Percentiles rank a stretch among this genome's conserved stretches.
phyloP scores from a whole-genome alignment of 257 asterid species.

The Cruciata laevipes region DNA sequence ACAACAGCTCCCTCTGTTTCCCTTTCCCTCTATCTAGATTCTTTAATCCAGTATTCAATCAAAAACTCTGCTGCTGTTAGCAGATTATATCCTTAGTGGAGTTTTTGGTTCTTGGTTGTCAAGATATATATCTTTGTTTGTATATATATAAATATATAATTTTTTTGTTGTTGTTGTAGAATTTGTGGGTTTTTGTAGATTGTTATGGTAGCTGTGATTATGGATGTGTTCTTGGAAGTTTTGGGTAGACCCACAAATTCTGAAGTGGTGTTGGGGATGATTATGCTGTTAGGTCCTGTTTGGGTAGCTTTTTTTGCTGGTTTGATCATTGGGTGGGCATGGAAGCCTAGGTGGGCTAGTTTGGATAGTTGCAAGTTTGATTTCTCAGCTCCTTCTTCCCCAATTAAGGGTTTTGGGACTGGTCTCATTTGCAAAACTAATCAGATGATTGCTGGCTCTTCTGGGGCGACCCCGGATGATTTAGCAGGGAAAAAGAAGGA shows the following conservation, averaged over 20 bases:
- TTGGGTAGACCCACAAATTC: constrained; percentile 45
- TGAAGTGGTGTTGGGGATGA: constrained; percentile 42
- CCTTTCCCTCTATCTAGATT: neutral
- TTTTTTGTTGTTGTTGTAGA: neutral
- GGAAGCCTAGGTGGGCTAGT: constrained; percentile 86
- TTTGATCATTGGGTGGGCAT: constrained; percentile 71
- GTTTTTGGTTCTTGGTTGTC: neutral
- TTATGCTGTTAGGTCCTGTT: constrained; percentile 62
- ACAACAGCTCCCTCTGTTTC: neutral
- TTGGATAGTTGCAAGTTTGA: constrained; percentile 51
- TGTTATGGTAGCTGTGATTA: constrained; percentile 32
- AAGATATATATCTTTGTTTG: neutral
- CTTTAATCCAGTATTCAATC: neutral
- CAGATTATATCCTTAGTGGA: neutral
- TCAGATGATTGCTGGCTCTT: constrained; percentile 16
- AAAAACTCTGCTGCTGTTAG: neutral
- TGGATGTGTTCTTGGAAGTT: constrained; percentile 52
- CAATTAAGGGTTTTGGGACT: constrained; percentile 6
- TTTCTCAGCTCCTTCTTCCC: constrained; percentile 55
- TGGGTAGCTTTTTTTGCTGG: constrained; percentile 74
- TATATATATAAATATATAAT: no score
- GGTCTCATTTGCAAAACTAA: constrained; percentile 15
- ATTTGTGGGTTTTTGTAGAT: neutral
- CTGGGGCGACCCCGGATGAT: constrained; percentile 6
- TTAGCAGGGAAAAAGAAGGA: constrained; percentile 24